Conservation (phyloP, 495 filamentous ascomycete species). For the Penicillium roqueforti region DNA sequence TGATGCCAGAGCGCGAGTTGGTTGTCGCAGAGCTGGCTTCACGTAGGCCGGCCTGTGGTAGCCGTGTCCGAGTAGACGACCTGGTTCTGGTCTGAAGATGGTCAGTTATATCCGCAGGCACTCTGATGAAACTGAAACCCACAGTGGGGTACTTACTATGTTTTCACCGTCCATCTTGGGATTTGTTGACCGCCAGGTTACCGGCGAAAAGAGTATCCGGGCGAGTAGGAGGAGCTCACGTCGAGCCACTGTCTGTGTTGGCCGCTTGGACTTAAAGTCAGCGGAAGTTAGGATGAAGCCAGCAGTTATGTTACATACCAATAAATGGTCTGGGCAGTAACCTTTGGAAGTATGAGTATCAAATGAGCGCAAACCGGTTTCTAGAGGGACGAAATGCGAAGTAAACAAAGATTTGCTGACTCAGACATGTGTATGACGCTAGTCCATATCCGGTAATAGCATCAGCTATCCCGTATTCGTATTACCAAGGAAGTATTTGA, state of each 20-base stretch:
- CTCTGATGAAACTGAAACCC: not conserved
- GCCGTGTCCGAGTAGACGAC: slow-evolving; percentile 30
- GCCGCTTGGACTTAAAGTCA: not conserved
- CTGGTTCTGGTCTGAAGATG: slow-evolving; percentile 25
- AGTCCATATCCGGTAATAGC: slow-evolving; percentile 16
- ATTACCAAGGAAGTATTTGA: slow-evolving; percentile 4
- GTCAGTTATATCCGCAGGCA: not conserved
- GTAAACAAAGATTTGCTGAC: slow-evolving; percentile 39
- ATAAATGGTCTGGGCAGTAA: slow-evolving; percentile 3
- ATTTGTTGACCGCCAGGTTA: slow-evolving; percentile 24
- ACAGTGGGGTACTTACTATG: slow-evolving; percentile 24
- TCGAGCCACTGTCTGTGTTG: slow-evolving; percentile 23
- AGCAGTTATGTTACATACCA: slow-evolving; percentile 8
- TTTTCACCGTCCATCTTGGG: slow-evolving; percentile 38
- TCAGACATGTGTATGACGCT: slow-evolving; percentile 19
- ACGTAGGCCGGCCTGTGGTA: slow-evolving; percentile 37
- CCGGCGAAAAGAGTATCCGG: slow-evolving; percentile 27
- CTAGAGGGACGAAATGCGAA: slow-evolving; percentile 32
- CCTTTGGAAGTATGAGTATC: not conserved
- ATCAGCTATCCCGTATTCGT: not conserved
- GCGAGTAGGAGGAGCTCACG: slow-evolving; percentile 23
- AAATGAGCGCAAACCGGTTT: slow-evolving; percentile 27
- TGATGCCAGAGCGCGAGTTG: slow-evolving; percentile 59
- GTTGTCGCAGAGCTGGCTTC: slow-evolving; percentile 63
- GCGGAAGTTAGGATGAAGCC: not conserved